A percentile compares a stretch with the other conserved stretches of the same genome.
These are phyloP conservation scores for Astragalus glycyphyllos DNA, from an alignment of 306 rosid species.

Conservation along the genomic window DNA sequence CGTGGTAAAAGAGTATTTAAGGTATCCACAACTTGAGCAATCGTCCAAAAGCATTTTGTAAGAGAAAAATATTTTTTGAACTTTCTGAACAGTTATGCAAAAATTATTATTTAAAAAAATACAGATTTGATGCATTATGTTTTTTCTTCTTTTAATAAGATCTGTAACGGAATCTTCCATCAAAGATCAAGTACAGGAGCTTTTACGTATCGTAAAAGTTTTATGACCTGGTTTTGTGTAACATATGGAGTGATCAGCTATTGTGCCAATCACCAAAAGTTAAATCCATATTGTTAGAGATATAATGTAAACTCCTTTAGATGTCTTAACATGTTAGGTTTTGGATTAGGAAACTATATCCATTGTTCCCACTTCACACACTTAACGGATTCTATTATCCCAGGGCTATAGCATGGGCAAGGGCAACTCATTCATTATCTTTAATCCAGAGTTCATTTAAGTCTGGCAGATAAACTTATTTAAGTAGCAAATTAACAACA, in stretches of 20 bases:
- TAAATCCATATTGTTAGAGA: not conserved
- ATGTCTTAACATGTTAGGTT: not conserved
- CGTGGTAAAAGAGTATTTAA: not conserved
- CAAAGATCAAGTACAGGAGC: not conserved
- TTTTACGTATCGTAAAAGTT: no score
- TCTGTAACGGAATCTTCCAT: not conserved
- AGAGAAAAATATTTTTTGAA: not conserved
- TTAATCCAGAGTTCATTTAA: constrained; percentile 1
- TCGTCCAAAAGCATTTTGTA: constrained; percentile 20
- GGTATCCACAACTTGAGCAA: constrained; percentile 28
- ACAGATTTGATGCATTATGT: not conserved
- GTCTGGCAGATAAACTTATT: constrained; percentile 1
- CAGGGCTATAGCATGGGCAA: not conserved
- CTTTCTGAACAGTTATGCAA: not conserved
- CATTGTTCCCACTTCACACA: constrained; percentile 11
- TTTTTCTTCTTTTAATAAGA: no score
- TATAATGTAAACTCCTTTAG: not conserved
- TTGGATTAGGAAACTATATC: constrained; percentile 5
- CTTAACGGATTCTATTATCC: constrained; percentile 15
- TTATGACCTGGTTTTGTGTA: no score
- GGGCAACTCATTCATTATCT: not conserved
- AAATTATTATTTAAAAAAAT: not conserved
- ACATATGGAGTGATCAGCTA: not conserved
- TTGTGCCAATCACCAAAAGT: not conserved
- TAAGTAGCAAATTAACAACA: not conserved